Evolutionary conservation across 2,329 filamentous ascomycete genomes (phyloP), one percentile per base, ranked within the genome.

Genomic region (Hymenoscyphus scutula): DNA sequence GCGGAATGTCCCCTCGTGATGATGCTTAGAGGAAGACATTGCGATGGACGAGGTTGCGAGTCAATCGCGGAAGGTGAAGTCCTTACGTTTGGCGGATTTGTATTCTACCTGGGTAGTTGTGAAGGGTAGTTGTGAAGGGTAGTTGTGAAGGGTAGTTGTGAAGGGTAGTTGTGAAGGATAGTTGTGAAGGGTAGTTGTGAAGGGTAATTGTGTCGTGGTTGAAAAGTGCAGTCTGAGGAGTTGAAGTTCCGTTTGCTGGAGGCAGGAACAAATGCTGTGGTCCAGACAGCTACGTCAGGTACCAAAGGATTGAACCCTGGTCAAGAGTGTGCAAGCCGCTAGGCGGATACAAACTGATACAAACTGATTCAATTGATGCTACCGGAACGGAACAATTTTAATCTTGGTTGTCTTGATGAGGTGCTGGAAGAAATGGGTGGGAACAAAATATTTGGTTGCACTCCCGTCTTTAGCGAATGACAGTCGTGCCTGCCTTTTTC

Each of bases 1-100:
- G n/a, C 32, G 15, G 53, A 62, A 56, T n/a, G 57, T 56, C 38
- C 30, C 61, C 27, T 53, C 61, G 23, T 25, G 45, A 23, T 13
- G 13, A 23, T 51, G 45, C n/a, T 23, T 23, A 10, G 19, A 27
- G 8, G 45, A 51, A 51, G 45, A 51, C 45, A 51, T 51, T 51
- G 45, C 45, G 19, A 13, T 23, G 25, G 13, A 25, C 23, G 19
- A 51, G 45, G 11, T 51, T 23, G 45, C 45, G 45, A 51, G 10
- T 51, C 19, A 25, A 25, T 11, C 2, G 2, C 1, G 19, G 19
- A 51, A 0, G 13, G 23, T 51, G 19, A 51, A 0, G 13, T 10
- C 25, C 23, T 51, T 51, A 25, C 1, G 11, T 8, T 27, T 25
- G 45, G 5, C 5, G 19, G n/a, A 25, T 8, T 25, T 25, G 8